A percentile compares a stretch with the other conserved stretches of the same genome.
phyloP scores from a whole-genome alignment of 768 basidiomycete genomes.

The Boletus edulis region DNA sequence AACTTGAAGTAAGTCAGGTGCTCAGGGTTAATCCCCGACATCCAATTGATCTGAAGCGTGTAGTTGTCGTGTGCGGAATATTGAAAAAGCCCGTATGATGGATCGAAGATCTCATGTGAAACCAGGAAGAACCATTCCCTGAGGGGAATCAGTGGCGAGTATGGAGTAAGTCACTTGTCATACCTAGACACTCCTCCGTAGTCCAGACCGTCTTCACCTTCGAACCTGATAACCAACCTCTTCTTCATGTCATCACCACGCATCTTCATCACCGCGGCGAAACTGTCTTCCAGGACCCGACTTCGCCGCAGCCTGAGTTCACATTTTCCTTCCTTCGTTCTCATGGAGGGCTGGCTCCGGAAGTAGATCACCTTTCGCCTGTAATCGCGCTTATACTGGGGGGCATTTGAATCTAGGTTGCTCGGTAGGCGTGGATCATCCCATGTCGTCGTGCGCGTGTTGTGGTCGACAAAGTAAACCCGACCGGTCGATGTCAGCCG shows the following conservation, averaged over 20 bases:
- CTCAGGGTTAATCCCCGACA: slow-evolving; percentile 73
- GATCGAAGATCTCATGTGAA: slow-evolving; percentile 81
- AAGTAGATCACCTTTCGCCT: slow-evolving; percentile 91
- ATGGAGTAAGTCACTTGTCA: slow-evolving; percentile 7
- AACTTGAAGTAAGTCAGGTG: slow-evolving; percentile 82
- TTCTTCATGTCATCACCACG: slow-evolving; percentile 69
- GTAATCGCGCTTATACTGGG: slow-evolving; percentile 96
- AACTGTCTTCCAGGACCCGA: slow-evolving; percentile 85
- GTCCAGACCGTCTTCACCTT: slow-evolving; percentile 78
- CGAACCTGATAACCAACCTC: slow-evolving; percentile 70
- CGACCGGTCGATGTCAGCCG: slow-evolving; percentile 78
- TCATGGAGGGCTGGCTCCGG: slow-evolving; percentile 85
- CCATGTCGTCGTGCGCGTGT: slow-evolving; percentile 86
- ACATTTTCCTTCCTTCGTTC: slow-evolving; percentile 74
- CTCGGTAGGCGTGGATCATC: slow-evolving; percentile 88
- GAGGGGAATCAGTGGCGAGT: slow-evolving; percentile 1
- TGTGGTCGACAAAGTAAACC: slow-evolving; percentile 94
- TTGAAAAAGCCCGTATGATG: slow-evolving; percentile 78
- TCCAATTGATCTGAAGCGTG: slow-evolving; percentile 77
- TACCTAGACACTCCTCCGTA: slow-evolving; percentile 77
- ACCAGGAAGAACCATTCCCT: slow-evolving; percentile 89
- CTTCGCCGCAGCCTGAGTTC: slow-evolving; percentile 81
- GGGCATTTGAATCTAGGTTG: slow-evolving; percentile 80
- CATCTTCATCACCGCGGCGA: slow-evolving; percentile 78
- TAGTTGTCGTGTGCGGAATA: slow-evolving; percentile 81